These are phyloP conservation scores for Monosporascus sp. DNA, from an alignment of 2,329 filamentous ascomycete genomes.

Conservation along the genomic window DNA sequence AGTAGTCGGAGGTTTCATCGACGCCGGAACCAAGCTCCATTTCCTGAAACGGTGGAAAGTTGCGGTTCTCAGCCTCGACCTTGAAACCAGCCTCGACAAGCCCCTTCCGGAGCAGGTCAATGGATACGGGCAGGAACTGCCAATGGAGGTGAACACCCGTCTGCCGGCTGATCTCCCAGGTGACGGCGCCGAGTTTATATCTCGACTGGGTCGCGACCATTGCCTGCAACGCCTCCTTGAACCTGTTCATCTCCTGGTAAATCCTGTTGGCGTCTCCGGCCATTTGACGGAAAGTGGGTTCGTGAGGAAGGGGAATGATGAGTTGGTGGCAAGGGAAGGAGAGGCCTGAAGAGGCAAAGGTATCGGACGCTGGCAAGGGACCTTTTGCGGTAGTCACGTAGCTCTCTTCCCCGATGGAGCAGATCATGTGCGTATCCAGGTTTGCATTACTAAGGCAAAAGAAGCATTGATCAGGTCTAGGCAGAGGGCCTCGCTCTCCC, in stretches of 20 bases:
- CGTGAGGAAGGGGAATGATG: conserved; percentile 82
- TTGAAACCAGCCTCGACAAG: conserved; percentile 85
- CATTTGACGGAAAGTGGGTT: conserved; percentile 68
- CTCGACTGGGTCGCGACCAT: conserved; percentile 62
- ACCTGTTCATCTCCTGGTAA: conserved; percentile 76
- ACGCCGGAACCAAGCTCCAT: conserved; percentile 46
- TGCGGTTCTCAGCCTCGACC: conserved; percentile 75
- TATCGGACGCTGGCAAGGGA: conserved; percentile 67
- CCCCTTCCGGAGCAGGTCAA: conserved; percentile 62
- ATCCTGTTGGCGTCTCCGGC: conserved; percentile 57
- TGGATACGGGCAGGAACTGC: conserved; percentile 80
- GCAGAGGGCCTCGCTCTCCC: conserved; percentile 50
- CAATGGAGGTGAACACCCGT: conserved; percentile 86
- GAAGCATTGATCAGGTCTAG: conserved; percentile 78
- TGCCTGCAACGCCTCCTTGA: conserved; percentile 69
- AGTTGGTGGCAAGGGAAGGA: conserved; percentile 81
- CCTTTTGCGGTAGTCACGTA: conserved; percentile 93
- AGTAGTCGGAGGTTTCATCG: conserved; percentile 60
- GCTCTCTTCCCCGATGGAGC: conserved; percentile 78
- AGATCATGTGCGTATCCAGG: conserved; percentile 80
- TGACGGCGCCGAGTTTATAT: conserved; percentile 71
- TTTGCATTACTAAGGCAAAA: conserved; percentile 91
- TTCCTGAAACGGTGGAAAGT: conserved; percentile 47
- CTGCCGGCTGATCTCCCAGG: conserved; percentile 84
- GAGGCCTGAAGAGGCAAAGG: conserved; percentile 61